Percentiles rank a stretch among this genome's conserved stretches.
Conservation (phyloP, 441 rosid genomes). For the Gossypium laxum region DNA sequence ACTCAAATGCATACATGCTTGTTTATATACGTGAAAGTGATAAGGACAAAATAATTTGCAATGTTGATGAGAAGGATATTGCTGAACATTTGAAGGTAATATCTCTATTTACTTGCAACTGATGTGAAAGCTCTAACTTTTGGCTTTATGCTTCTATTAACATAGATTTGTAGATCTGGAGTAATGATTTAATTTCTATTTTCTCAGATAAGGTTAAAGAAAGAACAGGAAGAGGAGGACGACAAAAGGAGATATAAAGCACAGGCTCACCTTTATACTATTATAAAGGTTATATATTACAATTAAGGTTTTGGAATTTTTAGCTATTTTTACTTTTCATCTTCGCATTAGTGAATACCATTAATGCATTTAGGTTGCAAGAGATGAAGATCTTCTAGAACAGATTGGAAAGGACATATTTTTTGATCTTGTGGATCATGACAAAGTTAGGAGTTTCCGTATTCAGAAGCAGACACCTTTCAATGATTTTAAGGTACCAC, state of each 20-base stretch:
- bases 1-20: slow-evolving; percentile 55
- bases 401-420: slow-evolving; percentile 81
- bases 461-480: slow-evolving; percentile 76
- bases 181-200: slow-evolving; percentile 19
- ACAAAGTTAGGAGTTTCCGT: slow-evolving; percentile 75
- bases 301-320: slow-evolving; percentile 19
- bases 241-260: slow-evolving; percentile 79
- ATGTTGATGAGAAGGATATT: slow-evolving; percentile 90
- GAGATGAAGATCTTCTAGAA: slow-evolving; percentile 74
- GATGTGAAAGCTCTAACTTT: background rate
- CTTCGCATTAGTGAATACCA: background rate
- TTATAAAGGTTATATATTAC: slow-evolving; percentile 39
- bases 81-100: slow-evolving; percentile 89
- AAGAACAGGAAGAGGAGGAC: slow-evolving; percentile 85
- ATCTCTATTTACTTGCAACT: background rate
- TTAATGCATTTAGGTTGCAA: slow-evolving; percentile 50
- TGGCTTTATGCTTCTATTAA: background rate
- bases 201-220: slow-evolving; percentile 73
- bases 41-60: slow-evolving; percentile 81
- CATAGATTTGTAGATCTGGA: background rate
- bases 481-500: slow-evolving; percentile 57
- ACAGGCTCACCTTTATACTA: slow-evolving; percentile 81
- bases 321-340: background rate
- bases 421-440: slow-evolving; percentile 92
- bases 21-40: slow-evolving; percentile 95